Percentiles rank a stretch among this genome's conserved stretches.
These are phyloP conservation scores for Plasmopara halstedii DNA, from an alignment of 352 stramenopile species.

Conservation along the genomic window DNA sequence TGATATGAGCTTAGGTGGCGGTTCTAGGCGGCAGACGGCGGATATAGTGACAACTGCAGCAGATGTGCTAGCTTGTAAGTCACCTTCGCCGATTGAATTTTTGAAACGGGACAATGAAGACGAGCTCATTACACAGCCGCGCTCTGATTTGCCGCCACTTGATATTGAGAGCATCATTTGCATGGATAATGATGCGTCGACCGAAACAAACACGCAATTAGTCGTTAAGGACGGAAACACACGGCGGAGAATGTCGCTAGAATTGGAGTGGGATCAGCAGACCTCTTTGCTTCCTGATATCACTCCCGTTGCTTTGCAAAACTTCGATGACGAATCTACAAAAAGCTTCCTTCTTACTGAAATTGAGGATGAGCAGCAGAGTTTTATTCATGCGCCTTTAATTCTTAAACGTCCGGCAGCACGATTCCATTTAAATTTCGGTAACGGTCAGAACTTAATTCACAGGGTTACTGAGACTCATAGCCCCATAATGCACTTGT, in stretches of 20 bases:
- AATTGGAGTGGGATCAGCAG: conserved; percentile 21
- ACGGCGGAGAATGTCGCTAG: conserved; percentile 13
- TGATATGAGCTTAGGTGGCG: background rate
- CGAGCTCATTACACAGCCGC: background rate
- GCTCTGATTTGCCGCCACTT: conserved; percentile 7
- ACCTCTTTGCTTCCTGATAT: background rate
- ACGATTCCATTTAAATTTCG: conserved; percentile 7
- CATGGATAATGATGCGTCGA: background rate
- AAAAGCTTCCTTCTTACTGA: background rate
- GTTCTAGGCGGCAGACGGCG: conserved; percentile 14
- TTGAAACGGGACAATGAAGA: conserved; percentile 7
- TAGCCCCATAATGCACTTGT: conserved; percentile 7
- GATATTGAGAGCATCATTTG: conserved; percentile 9
- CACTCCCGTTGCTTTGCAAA: background rate
- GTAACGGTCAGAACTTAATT: conserved; percentile 14
- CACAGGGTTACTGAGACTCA: conserved; percentile 8
- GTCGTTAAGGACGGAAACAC: conserved; percentile 2
- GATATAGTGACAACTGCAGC: conserved; percentile 16
- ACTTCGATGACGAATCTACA: background rate
- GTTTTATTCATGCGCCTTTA: background rate
- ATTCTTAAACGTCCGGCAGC: background rate
- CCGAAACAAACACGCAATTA: background rate
- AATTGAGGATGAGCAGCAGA: background rate
- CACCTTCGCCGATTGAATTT: background rate
- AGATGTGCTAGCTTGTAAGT: conserved; percentile 17